Base-by-base conservation (phyloP, 805 yeast genomes). In the Candida oleophila region DNA sequence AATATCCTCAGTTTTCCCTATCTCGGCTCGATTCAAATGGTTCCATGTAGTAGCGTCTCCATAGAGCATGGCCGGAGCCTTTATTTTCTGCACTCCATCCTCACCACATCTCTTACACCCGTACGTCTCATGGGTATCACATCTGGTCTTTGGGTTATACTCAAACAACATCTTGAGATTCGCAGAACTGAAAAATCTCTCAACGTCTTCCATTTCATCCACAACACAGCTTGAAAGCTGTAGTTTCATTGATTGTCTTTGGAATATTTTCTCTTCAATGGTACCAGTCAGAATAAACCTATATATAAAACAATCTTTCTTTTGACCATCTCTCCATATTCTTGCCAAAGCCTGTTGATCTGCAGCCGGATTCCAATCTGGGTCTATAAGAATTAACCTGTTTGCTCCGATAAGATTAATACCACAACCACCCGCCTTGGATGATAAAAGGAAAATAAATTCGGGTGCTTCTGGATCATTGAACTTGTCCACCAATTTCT, bases 351-450 rank as follows among this genome's bases (percentile, higher is more conserved):
- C 98, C 67, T 92, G 99, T 63, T 94, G 98, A 61, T 92, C 99
- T 1, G 96, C 85, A 0, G 99, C 98, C 0, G 99, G 99, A 59
- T 92, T 92, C 99, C 99, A 94, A 63, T 94, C 99, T 0, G 84
- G 84, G 62, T 94, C 99, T 60, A 94, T 74, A 41, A 94, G 70
- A 18, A 94, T 81, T 51, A 94, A 72, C 51, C 99, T 76, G 55
- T 94, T 94, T 2, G 98, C 99, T 11, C 99, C 99, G 57, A 94
- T 92, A 56, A 94, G 77, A 63, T 94, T 94, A 58, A 94, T 89
- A 68, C 99, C 99, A 73, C 99, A 94, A 1, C 99, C 99, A 56
- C 99, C 99, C 1, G 99, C 99, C 65, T 94, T 94, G 5, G 96
- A 88, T 61, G 96, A 88, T 44, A 94, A 71, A 49, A 94, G 72